Evolutionary conservation across 2,329 filamentous ascomycete species (phyloP).

Genomic region (Diaporthe helianthi): DNA sequence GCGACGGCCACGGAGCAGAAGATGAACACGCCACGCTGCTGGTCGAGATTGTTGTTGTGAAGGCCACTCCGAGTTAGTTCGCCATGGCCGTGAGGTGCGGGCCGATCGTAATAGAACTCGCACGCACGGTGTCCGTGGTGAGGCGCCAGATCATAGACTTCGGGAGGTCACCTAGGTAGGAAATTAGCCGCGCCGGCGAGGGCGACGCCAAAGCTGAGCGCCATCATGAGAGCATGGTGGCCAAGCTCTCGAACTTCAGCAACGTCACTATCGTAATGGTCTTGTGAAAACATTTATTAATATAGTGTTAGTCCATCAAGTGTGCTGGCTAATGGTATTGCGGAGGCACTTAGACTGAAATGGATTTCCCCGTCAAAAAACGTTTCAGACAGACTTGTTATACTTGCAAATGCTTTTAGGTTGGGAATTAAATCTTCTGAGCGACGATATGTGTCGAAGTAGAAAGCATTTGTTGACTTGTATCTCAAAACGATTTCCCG

Average conservation of each 20-base stretch:
- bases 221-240: conserved; percentile 38
- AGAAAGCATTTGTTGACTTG: not conserved
- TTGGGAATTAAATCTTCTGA: not conserved
- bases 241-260: conserved; percentile 39
- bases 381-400: conserved; percentile 15
- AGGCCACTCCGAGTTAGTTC: conserved; percentile 36
- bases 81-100: conserved; percentile 37
- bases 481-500: not conserved
- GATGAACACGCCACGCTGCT: conserved; percentile 35
- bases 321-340: not conserved
- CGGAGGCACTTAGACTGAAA: not conserved
- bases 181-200: conserved; percentile 40
- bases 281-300: not conserved
- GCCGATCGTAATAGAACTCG: conserved; percentile 38
- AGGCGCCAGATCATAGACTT: conserved; percentile 46
- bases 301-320: not conserved
- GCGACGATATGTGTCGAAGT: not conserved
- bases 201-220: conserved; percentile 40
- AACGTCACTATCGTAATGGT: conserved; percentile 26
- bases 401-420: not conserved
- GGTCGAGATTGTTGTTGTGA: conserved; percentile 36
- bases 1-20: conserved; percentile 29
- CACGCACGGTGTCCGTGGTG: conserved; percentile 41
- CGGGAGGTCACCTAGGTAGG: too few species aligned
- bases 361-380: not conserved